Base-by-base conservation (phyloP, 495 filamentous ascomycete species). In the Podospora appendiculata region DNA sequence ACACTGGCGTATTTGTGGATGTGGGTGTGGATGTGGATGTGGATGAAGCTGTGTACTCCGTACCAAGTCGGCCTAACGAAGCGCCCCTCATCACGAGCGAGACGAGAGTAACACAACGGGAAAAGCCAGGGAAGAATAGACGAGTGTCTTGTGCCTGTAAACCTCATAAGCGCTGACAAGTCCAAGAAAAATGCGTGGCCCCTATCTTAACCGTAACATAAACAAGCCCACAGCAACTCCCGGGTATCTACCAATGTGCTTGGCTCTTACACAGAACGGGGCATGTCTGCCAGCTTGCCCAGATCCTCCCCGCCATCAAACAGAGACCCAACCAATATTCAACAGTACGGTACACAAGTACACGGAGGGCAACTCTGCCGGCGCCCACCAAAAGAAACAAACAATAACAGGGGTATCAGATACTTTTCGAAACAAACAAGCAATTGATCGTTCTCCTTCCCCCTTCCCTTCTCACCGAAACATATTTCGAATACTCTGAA, bases 401-500 rank as follows among this genome's bases (percentile, higher is more conserved):
- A 41, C 25, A 54, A 43, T 35, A 45, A 43, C 7, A 32, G 42
- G 54, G 52, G 58, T 56, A 54, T 56, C 49, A 58, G 42, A 57
- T 56, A 49, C 41, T 55, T 32, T 56, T 48, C 16, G 8, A 47
- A 19, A 35, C 34, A 35, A 25, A 49, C 32, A 16, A 45, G 41
- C 35, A 51, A 47, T 48, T 47, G n/a, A 53, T 41, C 10, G n/a
- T 33, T 19, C 25, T n/a, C 40, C 36, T 38, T 41, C 41, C 13
- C 5, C 41, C 12, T 9, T 45, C 33, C 7, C 14, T 35, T 41
- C 34, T 54, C 50, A 73, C 32, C 65, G 64, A 48, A 78, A 77
- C 18, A 73, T 63, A 36, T 58, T 73, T 34, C 69, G 67, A 48
- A 73, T 66, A 16, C 71, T 65, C 47, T 74, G 65, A 18, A 65